A percentile compares a stretch with the other conserved stretches of the same genome.
phyloP scores from a whole-genome alignment of 345 rosid genomes.

The Citrus hindsii region DNA sequence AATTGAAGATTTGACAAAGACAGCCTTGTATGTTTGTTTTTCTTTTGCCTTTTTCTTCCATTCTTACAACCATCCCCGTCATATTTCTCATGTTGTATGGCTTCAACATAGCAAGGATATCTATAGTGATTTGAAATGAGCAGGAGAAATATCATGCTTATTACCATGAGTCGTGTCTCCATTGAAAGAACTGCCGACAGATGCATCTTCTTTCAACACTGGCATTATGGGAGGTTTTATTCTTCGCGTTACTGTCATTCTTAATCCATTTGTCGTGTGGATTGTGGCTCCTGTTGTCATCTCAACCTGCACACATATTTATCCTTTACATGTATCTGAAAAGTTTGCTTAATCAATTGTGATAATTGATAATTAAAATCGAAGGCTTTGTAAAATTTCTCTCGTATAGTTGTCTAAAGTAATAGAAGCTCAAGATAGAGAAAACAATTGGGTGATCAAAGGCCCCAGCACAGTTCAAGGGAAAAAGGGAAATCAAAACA shows the following conservation, averaged over 20 bases:
- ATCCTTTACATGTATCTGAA: background rate
- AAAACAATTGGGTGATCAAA: no score
- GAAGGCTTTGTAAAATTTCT: background rate
- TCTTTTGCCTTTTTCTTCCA: background rate
- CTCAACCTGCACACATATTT: constrained; percentile 46
- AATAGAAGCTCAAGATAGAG: no score
- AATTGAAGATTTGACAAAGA: background rate
- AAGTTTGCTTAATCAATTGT: background rate
- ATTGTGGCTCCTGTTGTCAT: constrained; percentile 97
- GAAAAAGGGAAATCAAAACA: no score
- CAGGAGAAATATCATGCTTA: constrained; percentile 54
- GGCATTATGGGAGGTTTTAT: constrained; percentile 44
- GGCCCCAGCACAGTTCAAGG: no score
- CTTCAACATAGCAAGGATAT: background rate
- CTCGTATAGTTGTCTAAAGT: background rate
- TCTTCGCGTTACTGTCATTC: constrained; percentile 62
- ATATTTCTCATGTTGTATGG: background rate
- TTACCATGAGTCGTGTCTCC: constrained; percentile 25
- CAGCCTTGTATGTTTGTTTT: background rate
- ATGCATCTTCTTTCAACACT: constrained; percentile 23
- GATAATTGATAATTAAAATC: no score
- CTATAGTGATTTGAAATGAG: constrained; percentile 26
- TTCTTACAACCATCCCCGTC: background rate
- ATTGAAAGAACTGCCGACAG: background rate
- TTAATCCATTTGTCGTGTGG: constrained; percentile 85